These are phyloP conservation scores for Termitomyces bulborhizus DNA, from an alignment of 768 basidiomycete species.

Conservation along the genomic window DNA sequence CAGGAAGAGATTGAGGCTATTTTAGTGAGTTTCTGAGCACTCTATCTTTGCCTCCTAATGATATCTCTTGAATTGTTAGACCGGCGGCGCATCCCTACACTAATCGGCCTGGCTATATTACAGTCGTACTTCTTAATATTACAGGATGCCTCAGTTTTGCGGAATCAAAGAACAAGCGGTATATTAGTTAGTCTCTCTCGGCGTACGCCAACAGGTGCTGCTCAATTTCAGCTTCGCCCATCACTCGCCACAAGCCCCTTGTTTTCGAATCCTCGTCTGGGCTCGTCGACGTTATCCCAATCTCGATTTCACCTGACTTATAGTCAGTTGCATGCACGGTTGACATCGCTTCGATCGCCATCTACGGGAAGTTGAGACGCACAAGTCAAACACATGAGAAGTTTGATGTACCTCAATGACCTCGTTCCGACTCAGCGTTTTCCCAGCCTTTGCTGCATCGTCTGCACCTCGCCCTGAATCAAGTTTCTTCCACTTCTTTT, in stretches of 20 bases:
- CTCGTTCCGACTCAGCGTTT: constrained; percentile 63
- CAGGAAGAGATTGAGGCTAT: constrained; percentile 62
- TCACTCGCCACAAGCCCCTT: constrained; percentile 72
- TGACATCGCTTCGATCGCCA: constrained; percentile 93
- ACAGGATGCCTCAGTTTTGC: constrained; percentile 1
- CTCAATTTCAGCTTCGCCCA: constrained; percentile 75
- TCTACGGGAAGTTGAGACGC: constrained; percentile 33
- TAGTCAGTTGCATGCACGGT: constrained; percentile 94
- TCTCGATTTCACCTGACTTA: constrained; percentile 93
- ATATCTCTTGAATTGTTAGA: constrained; percentile 29
- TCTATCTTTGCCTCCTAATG: neutral
- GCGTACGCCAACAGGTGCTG: constrained; percentile 78
- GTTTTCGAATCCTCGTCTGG: constrained; percentile 70
- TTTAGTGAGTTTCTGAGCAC: constrained; percentile 36
- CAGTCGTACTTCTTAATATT: constrained; percentile 4
- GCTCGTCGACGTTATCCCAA: constrained; percentile 81
- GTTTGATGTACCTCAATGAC: constrained; percentile 79
- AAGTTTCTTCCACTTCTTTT: constrained; percentile 98
- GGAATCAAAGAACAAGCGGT: constrained; percentile 1
- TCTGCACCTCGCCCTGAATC: constrained; percentile 74
- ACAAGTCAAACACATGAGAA: neutral
- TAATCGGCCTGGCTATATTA: constrained; percentile 14
- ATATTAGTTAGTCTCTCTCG: constrained; percentile 66
- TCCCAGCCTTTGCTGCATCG: constrained; percentile 70
- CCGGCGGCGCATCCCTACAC: constrained; percentile 58